Percentiles rank a stretch among this genome's conserved stretches.
Evolutionary conservation across 148 eudicot genomes (phyloP).

Genomic region (Rheum nobile): DNA sequence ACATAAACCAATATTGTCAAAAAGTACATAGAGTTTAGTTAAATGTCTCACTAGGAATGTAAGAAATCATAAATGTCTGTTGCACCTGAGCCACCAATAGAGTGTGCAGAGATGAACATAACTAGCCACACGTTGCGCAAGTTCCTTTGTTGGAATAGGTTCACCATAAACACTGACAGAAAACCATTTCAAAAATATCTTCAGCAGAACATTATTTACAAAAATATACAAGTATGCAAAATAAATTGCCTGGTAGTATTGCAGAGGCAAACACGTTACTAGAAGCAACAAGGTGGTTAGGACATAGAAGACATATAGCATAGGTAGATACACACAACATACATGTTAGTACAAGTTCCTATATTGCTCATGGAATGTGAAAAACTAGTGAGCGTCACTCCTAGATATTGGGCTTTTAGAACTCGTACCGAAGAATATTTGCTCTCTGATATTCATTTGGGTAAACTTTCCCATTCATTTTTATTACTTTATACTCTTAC

Average conservation of each 20-base stretch:
- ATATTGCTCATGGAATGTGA: not conserved
- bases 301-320: not conserved
- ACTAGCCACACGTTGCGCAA: constrained; percentile 91
- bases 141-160: constrained; percentile 89
- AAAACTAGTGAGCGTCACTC: not conserved
- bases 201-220: not conserved
- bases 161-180: constrained; percentile 72
- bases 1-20: not conserved
- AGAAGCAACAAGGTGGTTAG: not conserved
- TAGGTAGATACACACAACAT: not conserved
- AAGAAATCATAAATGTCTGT: not conserved
- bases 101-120: constrained; percentile 95
- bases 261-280: not conserved
- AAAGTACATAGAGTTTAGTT: not conserved
- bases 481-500: not conserved
- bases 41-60: not conserved
- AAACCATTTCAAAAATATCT: not conserved
- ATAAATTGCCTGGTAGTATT: not conserved
- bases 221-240: not conserved
- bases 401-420: not conserved
- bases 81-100: constrained; percentile 99
- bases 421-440: not conserved
- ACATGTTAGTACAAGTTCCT: not conserved
- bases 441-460: not conserved
- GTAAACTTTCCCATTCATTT: not conserved